These are phyloP conservation scores for Amorphotheca resinae DNA, from an alignment of 495 filamentous ascomycete genomes.

Conservation along the genomic window DNA sequence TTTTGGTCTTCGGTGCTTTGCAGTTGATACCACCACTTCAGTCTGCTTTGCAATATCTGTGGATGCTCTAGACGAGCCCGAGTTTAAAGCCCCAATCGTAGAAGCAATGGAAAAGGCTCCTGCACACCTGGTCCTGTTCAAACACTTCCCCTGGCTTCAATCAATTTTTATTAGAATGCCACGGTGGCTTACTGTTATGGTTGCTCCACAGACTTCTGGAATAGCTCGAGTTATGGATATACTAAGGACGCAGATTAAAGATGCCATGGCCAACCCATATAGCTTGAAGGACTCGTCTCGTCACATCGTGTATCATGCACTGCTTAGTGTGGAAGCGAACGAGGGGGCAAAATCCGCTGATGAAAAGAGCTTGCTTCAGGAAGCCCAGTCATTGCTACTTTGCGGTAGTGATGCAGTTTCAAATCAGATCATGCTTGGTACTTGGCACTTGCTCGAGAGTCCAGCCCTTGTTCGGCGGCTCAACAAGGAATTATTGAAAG, in stretches of 20 bases:
- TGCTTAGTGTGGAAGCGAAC: slow-evolving; percentile 22
- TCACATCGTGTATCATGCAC: slow-evolving; percentile 26
- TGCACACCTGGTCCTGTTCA: slow-evolving; percentile 18
- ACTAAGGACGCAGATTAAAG: slow-evolving; percentile 5
- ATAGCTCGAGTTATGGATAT: slow-evolving; percentile 22
- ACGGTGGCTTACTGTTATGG: slow-evolving; percentile 15
- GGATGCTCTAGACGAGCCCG: slow-evolving; percentile 22
- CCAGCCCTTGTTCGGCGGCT: slow-evolving; percentile 18
- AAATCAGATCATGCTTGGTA: slow-evolving; percentile 23
- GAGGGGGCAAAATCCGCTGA: slow-evolving; percentile 11
- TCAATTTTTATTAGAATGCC: slow-evolving; percentile 22
- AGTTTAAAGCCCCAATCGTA: slow-evolving; percentile 25
- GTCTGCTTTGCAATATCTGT: slow-evolving; percentile 27
- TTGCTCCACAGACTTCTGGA: slow-evolving; percentile 22
- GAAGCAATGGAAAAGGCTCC: slow-evolving; percentile 21
- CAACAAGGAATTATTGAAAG: slow-evolving; percentile 21
- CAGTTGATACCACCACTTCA: slow-evolving; percentile 28
- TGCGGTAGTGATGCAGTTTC: slow-evolving; percentile 30
- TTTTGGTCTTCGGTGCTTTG: slow-evolving; percentile 25
- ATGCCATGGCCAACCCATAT: slow-evolving; percentile 13
- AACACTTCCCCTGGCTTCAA: slow-evolving; percentile 22
- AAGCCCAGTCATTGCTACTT: slow-evolving; percentile 27
- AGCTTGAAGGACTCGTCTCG: slow-evolving; percentile 22
- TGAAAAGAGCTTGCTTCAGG: slow-evolving; percentile 21
- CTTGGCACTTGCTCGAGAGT: slow-evolving; percentile 23